Evolutionary conservation across 2,329 filamentous ascomycete species (phyloP).

Genomic region (Pseudocercospora fijiensis): DNA sequence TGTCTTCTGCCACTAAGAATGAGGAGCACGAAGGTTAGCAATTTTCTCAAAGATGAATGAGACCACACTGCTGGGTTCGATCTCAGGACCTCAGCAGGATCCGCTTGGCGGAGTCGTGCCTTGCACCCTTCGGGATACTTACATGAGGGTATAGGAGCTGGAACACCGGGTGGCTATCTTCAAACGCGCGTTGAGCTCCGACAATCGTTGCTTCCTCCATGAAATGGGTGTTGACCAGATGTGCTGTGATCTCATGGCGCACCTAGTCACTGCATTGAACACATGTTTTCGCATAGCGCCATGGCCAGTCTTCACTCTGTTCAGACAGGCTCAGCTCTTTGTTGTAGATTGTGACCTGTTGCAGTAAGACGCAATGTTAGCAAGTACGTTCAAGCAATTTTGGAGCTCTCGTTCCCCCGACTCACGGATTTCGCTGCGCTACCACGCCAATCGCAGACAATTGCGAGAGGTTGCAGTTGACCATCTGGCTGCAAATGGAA

Average conservation of each 20-base stretch:
- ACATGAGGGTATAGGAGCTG: constrained; percentile 46
- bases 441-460: constrained; percentile 50
- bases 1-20: constrained; percentile 48
- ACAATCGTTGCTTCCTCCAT: constrained; percentile 28
- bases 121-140: neutral
- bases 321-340: constrained; percentile 39
- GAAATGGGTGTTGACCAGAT: constrained; percentile 39
- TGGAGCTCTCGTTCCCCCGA: neutral
- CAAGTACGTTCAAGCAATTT: neutral
- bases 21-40: neutral
- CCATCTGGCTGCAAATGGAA: constrained; percentile 43
- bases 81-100: neutral
- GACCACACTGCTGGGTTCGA: neutral
- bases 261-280: constrained; percentile 52
- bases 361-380: neutral
- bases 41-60: neutral
- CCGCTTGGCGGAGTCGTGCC: neutral
- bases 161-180: constrained; percentile 51
- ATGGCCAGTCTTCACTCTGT: constrained; percentile 51
- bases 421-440: constrained; percentile 43
- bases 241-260: constrained; percentile 48
- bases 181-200: constrained; percentile 36
- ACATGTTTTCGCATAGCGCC: constrained; percentile 55
- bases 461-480: constrained; percentile 51
- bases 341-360: constrained; percentile 52